Conservation (phyloP, 2,329 filamentous ascomycete genomes). For the Colletotrichum camelliae region DNA sequence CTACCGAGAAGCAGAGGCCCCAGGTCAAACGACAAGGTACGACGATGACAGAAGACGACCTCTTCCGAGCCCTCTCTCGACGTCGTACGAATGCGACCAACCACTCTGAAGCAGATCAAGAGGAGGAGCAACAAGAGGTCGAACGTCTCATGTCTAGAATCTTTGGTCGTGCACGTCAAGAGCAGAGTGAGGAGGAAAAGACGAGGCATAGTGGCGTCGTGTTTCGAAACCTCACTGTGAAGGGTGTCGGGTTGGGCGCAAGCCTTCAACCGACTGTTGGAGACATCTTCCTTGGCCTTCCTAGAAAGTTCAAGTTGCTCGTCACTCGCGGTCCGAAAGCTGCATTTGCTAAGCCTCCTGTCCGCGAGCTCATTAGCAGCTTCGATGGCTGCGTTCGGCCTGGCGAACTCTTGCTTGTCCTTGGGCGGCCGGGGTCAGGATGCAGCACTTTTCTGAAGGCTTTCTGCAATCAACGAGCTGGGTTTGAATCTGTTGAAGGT, state of each 20-base stretch:
- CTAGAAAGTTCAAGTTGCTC: conserved; percentile 28
- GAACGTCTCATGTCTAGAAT: conserved; percentile 71
- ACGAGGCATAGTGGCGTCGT: conserved; percentile 73
- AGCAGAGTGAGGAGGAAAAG: conserved; percentile 72
- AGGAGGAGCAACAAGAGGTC: conserved; percentile 52
- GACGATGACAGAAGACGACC: conserved; percentile 51
- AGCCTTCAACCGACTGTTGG: conserved; percentile 50
- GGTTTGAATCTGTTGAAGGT: conserved; percentile 69
- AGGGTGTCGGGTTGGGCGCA: conserved; percentile 71
- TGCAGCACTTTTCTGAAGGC: conserved; percentile 64
- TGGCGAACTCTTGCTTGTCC: conserved; percentile 63
- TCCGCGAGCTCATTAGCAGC: conserved; percentile 47
- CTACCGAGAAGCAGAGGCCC: conserved; percentile 15
- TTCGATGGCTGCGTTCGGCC: conserved; percentile 61
- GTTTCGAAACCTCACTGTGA: conserved; percentile 74
- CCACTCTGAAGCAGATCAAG: conserved; percentile 43
- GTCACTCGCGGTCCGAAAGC: conserved; percentile 32
- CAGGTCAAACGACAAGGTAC: conserved; percentile 29
- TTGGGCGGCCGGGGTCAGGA: conserved; percentile 62
- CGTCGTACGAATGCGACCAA: conserved; percentile 46
- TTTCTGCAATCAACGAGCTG: conserved; percentile 72
- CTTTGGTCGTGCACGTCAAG: conserved; percentile 70
- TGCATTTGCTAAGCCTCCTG: conserved; percentile 39
- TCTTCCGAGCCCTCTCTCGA: conserved; percentile 54
- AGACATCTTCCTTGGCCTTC: conserved; percentile 37